phyloP scores from a whole-genome alignment of 257 asterid species.

The Solanum ossicruentum region DNA sequence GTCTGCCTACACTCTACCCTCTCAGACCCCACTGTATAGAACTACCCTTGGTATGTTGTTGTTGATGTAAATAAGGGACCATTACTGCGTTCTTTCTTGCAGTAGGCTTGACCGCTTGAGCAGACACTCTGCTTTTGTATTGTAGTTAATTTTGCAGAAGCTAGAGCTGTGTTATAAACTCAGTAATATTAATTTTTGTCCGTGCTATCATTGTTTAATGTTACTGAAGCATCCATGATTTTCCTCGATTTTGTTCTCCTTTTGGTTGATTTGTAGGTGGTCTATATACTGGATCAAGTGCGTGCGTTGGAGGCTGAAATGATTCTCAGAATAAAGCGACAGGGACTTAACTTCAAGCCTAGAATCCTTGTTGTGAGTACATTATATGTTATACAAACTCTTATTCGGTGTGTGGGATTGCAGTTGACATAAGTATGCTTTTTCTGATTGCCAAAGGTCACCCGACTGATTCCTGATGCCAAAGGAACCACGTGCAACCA shows the following conservation, averaged over 20 bases:
- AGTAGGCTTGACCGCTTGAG: background rate
- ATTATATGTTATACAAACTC: background rate
- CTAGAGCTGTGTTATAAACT: background rate
- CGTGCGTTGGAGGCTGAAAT: constrained; percentile 94
- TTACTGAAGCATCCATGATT: background rate
- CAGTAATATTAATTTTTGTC: background rate
- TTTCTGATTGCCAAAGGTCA: constrained; percentile 39
- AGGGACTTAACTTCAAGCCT: constrained; percentile 73
- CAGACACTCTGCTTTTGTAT: background rate
- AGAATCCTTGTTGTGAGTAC: constrained; percentile 63
- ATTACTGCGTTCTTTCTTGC: background rate
- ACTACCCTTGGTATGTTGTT: too few relatives aligned
- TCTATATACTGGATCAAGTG: constrained; percentile 94
- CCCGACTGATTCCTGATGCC: constrained; percentile 96
- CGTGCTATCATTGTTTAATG: background rate
- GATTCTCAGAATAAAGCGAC: constrained; percentile 75
- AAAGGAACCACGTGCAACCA: constrained; percentile 93
- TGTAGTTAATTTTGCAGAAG: background rate
- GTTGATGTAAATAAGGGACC: background rate
- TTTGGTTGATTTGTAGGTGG: constrained; percentile 39
- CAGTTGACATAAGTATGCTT: background rate
- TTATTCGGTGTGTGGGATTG: background rate
- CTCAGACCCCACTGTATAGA: too few relatives aligned
- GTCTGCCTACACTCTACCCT: too few relatives aligned
- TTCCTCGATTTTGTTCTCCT: background rate